Evolutionary conservation across 805 yeast genomes (phyloP).

Genomic region (Candida stauntonica): DNA sequence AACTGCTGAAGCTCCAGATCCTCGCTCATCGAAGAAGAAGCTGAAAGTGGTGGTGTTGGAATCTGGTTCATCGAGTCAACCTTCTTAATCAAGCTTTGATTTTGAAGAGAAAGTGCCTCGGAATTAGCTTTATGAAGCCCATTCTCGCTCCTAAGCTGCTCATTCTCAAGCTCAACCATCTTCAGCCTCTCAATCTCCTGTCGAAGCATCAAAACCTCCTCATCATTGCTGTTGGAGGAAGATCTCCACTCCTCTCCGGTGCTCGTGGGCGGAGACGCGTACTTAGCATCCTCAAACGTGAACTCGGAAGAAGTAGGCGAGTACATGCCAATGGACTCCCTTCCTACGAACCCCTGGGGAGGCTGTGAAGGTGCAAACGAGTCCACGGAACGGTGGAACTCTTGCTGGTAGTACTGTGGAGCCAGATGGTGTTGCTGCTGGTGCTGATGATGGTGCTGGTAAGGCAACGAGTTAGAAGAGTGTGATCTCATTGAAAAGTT

Average conservation of each 20-base stretch:
- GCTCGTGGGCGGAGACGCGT: conserved; percentile 15
- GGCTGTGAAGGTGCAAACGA: background rate
- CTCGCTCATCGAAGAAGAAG: background rate
- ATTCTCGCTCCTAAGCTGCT: conserved; percentile 10
- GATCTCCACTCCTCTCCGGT: no score
- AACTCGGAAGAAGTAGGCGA: conserved; percentile 11
- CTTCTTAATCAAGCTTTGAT: background rate
- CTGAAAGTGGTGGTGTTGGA: background rate
- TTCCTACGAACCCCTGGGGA: background rate
- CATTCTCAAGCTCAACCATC: conserved; percentile 9
- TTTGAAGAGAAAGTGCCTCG: conserved; percentile 1
- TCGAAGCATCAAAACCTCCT: conserved; percentile 1
- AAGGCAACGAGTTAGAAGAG: conserved; percentile 1
- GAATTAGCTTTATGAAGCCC: conserved; percentile 4
- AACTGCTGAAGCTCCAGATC: background rate
- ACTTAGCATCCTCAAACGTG: conserved; percentile 8
- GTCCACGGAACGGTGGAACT: background rate
- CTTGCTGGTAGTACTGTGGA: background rate
- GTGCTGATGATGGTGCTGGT: conserved; percentile 3
- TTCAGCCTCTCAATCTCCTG: conserved; percentile 12
- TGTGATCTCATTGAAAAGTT: conserved; percentile 3
- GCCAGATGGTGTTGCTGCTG: background rate
- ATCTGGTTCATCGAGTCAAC: background rate
- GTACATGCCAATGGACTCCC: conserved; percentile 7
- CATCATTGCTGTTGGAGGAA: no score